A percentile compares a stretch with the other conserved stretches of the same genome.
Evolutionary conservation across 2,329 filamentous ascomycete species (phyloP).

Genomic region (Alternaria conjuncta): DNA sequence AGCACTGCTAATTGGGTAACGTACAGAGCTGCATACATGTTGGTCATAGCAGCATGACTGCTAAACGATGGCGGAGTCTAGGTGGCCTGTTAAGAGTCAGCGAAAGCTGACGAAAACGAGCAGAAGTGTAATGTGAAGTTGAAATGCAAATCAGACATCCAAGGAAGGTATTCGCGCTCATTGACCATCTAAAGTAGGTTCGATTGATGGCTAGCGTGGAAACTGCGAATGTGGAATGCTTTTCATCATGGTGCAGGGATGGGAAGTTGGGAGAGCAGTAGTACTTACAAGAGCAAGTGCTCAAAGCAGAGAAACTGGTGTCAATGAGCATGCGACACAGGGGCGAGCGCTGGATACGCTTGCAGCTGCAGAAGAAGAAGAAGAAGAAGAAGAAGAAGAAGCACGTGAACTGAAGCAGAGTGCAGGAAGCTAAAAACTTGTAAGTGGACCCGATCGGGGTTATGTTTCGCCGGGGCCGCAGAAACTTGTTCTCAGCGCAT

Average conservation of each 20-base stretch:
- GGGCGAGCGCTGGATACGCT: not conserved
- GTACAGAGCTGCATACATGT: not conserved
- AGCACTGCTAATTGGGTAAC: not conserved
- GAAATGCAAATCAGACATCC: slow-evolving; percentile 69
- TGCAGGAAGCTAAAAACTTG: slow-evolving; percentile 12
- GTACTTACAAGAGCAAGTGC: slow-evolving; percentile 8
- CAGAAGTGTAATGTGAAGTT: not conserved
- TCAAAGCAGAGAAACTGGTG: not conserved
- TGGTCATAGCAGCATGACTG: not conserved
- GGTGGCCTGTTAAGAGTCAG: slow-evolving; percentile 1
- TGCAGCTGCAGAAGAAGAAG: slow-evolving; percentile 3
- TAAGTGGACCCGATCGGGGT: slow-evolving; percentile 1
- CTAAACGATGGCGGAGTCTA: slow-evolving; percentile 9
- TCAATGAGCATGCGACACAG: not conserved
- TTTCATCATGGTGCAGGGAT: slow-evolving; percentile 67
- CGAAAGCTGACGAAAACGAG: not conserved
- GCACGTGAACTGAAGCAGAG: not conserved
- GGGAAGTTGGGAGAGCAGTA: not conserved
- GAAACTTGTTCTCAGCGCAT: not conserved
- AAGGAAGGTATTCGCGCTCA: slow-evolving; percentile 74
- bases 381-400: not conserved
- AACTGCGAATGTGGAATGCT: slow-evolving; percentile 81
- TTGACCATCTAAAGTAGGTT: slow-evolving; percentile 69
- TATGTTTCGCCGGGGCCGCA: slow-evolving; percentile 8
- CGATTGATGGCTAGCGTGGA: slow-evolving; percentile 76